Evolutionary conservation across 768 basidiomycete genomes (phyloP).

Genomic region (Mrakia gelida): DNA sequence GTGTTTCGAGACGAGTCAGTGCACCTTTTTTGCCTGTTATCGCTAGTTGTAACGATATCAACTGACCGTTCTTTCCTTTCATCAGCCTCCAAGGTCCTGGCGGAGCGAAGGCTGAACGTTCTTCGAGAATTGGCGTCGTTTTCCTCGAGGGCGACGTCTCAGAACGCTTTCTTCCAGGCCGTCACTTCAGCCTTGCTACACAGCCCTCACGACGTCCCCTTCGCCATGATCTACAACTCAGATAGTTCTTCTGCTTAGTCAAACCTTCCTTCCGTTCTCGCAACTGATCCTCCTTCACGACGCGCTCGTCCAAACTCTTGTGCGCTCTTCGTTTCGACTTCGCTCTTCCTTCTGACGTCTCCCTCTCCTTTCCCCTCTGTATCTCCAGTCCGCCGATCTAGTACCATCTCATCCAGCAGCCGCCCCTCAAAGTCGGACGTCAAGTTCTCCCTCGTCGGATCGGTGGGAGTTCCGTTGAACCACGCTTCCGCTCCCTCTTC

Average conservation of each 20-base stretch:
- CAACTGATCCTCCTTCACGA: no score
- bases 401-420: not conserved
- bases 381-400: not conserved
- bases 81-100: slow-evolving; percentile 18
- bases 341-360: not conserved
- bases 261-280: no score
- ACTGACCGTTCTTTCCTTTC: not conserved
- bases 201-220: slow-evolving; percentile 26
- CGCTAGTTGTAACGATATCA: not conserved
- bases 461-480: slow-evolving; percentile 17
- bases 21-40: not conserved
- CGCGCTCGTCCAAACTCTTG: not conserved
- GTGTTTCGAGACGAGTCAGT: slow-evolving; percentile 10
- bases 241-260: no score
- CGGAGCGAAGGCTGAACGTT: slow-evolving; percentile 21
- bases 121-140: slow-evolving; percentile 14
- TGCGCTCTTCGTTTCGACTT: no score
- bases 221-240: not conserved
- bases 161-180: not conserved
- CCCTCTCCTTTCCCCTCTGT: not conserved
- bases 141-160: not conserved
- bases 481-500: slow-evolving; percentile 12
- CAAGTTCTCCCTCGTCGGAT: not conserved
- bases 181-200: not conserved
- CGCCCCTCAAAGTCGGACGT: not conserved